Evolutionary conservation across 2,329 filamentous ascomycete genomes (phyloP), one percentile per base, ranked within the genome.

Genomic region (Microcyclosporella mali): DNA sequence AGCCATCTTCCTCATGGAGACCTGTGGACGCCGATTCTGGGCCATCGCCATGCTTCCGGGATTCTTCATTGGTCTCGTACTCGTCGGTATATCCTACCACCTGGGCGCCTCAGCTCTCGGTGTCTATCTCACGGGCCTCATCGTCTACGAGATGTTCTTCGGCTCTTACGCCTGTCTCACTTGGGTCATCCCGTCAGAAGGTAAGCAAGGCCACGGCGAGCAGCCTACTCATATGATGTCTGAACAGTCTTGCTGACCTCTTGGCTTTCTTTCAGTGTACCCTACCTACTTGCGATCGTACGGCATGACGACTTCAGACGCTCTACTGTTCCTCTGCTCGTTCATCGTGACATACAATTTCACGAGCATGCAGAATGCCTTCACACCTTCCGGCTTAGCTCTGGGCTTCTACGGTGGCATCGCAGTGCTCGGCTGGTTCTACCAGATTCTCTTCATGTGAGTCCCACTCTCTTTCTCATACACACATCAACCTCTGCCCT

Each of bases 301-400:
- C 62, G 83, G 83, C 47, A 86, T 87, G 82, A 83, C 81, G 3
- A 81, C 77, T 0, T 82, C 79, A 0, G 79, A 81, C 35, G 79
- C 76, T 1, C 77, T 79, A 49, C 70, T 86, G 4, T 87, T 85
- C 74, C 70, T 86, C 16, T 78, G 75, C 40, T 82, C 79, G 2
- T 86, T 85, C 67, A 72, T 85, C 53, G 81, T 86, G 39, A 86
- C 82, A 8, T 86, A 85, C 71, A 85, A 85, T 71, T 87, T 86
- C 66, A 73, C 74, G 0, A 70, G 71, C 8, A 87, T 86, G 83
- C 77, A 83, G 61, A 61, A 74, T 0, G 75, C 77, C n/a, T 83
- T 87, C 74, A 76, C 72, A 6, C 70, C 66, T 27, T 84, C 80
- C 1, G 82, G 83, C 8, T 68, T 86, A 0, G 71, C 77, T 0